A percentile compares a stretch with the other conserved stretches of the same genome.
Conservation (phyloP, 2,329 filamentous ascomycete species). For the Venturiaceae sp. region DNA sequence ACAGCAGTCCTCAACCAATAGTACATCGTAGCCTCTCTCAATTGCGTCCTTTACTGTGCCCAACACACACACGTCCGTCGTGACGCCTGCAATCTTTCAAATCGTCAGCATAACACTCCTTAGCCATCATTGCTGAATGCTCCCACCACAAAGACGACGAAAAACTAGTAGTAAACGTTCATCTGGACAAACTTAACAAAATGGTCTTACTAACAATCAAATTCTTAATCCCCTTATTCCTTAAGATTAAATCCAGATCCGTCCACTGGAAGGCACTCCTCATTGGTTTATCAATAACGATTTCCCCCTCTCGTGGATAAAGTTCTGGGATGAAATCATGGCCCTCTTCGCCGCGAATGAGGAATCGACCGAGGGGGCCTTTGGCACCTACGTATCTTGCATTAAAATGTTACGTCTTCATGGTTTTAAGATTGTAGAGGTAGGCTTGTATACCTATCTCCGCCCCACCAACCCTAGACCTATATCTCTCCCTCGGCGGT, state of each 20-base stretch:
- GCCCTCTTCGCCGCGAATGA: slow-evolving; percentile 44
- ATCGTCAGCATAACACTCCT: not conserved
- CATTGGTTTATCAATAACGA: slow-evolving; percentile 48
- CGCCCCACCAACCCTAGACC: slow-evolving; percentile 21
- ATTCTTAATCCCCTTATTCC: slow-evolving; percentile 42
- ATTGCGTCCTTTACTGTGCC: slow-evolving; percentile 47
- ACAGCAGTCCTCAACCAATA: slow-evolving; percentile 40
- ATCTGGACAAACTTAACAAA: not conserved
- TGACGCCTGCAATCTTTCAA: slow-evolving; percentile 38
- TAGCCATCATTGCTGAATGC: not conserved
- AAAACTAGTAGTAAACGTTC: too few relatives aligned
- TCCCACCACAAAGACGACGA: too few relatives aligned
- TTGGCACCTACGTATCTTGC: slow-evolving; percentile 40
- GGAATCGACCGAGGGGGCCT: slow-evolving; percentile 41
- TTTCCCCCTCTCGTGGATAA: slow-evolving; percentile 38
- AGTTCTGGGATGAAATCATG: slow-evolving; percentile 47
- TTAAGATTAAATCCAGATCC: slow-evolving; percentile 42
- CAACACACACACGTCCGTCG: slow-evolving; percentile 46
- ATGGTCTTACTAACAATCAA: slow-evolving; percentile 23
- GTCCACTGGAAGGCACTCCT: slow-evolving; percentile 52
- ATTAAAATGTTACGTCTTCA: not conserved
- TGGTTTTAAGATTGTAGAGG: slow-evolving; percentile 29
- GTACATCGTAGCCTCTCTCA: slow-evolving; percentile 45
- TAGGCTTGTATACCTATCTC: slow-evolving; percentile 28
- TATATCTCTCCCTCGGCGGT: slow-evolving; percentile 43